Evolutionary conservation across 1,139 yeast genomes (phyloP).

Genomic region (Wickerhamomyces sp.): DNA sequence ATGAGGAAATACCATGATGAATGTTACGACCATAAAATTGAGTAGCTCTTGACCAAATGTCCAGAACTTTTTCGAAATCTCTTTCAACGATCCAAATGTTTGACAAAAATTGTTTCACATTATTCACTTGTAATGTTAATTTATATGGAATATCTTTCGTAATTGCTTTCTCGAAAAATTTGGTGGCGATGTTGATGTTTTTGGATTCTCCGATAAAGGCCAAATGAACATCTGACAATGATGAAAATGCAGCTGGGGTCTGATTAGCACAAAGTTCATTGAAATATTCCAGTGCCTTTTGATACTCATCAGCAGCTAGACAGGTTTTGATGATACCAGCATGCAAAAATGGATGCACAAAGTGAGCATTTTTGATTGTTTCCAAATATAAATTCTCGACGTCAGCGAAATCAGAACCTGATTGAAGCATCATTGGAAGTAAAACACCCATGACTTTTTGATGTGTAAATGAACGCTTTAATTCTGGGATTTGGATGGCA

Average conservation of each 20-base stretch:
- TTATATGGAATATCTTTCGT: constrained; percentile 64
- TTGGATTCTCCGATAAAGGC: constrained; percentile 79
- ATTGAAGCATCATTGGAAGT: constrained; percentile 61
- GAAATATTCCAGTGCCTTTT: constrained; percentile 46
- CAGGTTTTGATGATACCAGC: constrained; percentile 62
- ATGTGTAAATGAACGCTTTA: constrained; percentile 30
- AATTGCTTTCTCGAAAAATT: constrained; percentile 69
- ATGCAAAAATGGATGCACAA: constrained; percentile 43
- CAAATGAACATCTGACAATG: constrained; percentile 63
- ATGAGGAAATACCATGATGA: constrained; percentile 58
- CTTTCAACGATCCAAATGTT: constrained; percentile 56
- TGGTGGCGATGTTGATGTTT: constrained; percentile 65
- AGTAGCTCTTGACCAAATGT: constrained; percentile 63
- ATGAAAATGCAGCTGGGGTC: constrained; percentile 33
- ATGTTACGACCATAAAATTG: constrained; percentile 54
- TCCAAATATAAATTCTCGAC: constrained; percentile 41
- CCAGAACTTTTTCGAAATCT: constrained; percentile 53
- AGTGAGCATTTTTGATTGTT: constrained; percentile 27
- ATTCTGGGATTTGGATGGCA: constrained; percentile 29
- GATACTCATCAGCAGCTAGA: constrained; percentile 42
- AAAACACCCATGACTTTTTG: constrained; percentile 67
- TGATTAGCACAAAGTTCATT: constrained; percentile 34
- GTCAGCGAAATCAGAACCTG: constrained; percentile 60
- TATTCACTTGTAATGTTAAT: constrained; percentile 70
- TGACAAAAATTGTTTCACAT: constrained; percentile 60